Evolutionary conservation across 345 rosid species (phyloP).

Genomic region (Kernera saxatilis): DNA sequence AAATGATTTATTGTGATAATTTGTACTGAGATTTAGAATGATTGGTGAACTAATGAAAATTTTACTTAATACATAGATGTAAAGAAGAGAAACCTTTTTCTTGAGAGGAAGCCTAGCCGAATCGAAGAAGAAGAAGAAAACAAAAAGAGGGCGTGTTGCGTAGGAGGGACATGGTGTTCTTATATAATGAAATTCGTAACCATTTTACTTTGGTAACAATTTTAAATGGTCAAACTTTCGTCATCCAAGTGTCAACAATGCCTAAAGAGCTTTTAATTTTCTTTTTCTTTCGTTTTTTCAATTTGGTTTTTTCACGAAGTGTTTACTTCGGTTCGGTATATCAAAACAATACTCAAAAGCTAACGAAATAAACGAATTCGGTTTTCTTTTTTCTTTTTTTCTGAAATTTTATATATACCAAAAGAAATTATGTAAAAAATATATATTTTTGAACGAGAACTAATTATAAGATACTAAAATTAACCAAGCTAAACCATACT

Average conservation of each 20-base stretch:
- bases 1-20: neutral
- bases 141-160: neutral
- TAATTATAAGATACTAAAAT: neutral
- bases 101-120: neutral
- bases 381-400: neutral
- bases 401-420: neutral
- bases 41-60: neutral
- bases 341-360: neutral
- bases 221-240: conserved; percentile 18
- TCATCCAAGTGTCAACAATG: neutral
- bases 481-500: neutral
- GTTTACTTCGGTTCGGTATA: neutral
- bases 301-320: neutral
- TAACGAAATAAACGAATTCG: neutral
- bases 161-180: neutral
- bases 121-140: neutral
- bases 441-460: neutral
- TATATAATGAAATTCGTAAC: neutral
- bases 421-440: neutral
- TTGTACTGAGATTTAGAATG: neutral
- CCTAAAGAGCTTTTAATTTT: neutral
- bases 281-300: neutral
- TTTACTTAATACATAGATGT: neutral
- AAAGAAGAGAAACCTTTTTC: neutral
- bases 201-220: neutral